These are phyloP conservation scores for Chytridiales sp. DNA, from an alignment of 371 early-diverging fungal species.

Conservation along the genomic window DNA sequence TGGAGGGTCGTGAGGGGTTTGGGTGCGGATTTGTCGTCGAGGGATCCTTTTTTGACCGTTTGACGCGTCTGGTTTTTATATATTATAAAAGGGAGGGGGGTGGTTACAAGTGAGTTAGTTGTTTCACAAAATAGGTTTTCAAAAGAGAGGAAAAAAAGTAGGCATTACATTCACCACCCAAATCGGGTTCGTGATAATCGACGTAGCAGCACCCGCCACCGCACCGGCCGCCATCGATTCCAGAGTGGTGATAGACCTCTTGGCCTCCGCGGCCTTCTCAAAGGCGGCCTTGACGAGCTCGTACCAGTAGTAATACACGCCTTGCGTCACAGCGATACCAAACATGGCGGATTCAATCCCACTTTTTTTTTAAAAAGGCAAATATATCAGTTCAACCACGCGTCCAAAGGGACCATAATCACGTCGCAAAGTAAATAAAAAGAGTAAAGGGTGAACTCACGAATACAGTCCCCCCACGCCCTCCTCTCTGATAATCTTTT, in stretches of 20 bases:
- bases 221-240: constrained; percentile 92
- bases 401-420: background rate
- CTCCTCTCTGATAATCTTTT: constrained; percentile 85
- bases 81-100: too few relatives aligned
- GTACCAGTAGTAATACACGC: constrained; percentile 93
- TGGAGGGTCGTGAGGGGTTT: constrained; percentile 34
- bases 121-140: background rate
- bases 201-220: constrained; percentile 66
- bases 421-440: constrained; percentile 3
- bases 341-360: constrained; percentile 94
- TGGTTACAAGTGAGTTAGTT: background rate
- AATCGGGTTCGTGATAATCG: constrained; percentile 89
- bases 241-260: constrained; percentile 68
- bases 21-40: constrained; percentile 29
- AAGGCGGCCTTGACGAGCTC: constrained; percentile 85
- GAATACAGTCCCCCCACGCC: constrained; percentile 88
- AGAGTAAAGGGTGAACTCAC: constrained; percentile 50
- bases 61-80: constrained; percentile 44
- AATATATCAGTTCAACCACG: background rate
- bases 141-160: background rate
- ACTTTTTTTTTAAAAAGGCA: constrained; percentile 42
- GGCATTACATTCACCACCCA: constrained; percentile 90
- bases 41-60: constrained; percentile 45
- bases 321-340: constrained; percentile 94
- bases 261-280: constrained; percentile 59